Percentiles rank a stretch among this genome's conserved stretches.
phyloP scores from a whole-genome alignment of 805 yeast genomes.

The Wickerhamiella lipophila region DNA sequence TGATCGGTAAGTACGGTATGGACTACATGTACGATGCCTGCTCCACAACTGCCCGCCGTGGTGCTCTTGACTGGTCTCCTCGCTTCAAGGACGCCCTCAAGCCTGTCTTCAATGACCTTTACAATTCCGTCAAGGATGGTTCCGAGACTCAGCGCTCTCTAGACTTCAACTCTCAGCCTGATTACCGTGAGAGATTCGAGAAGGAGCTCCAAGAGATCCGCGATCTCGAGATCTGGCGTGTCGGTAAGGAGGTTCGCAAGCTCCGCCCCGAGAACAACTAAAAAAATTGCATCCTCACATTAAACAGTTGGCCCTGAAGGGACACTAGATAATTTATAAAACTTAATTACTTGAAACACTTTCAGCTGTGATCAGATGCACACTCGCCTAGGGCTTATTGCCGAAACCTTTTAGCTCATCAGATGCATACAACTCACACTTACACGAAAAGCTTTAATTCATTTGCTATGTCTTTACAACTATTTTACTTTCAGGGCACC shows the following conservation, averaged over 20 bases:
- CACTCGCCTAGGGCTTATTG: no score
- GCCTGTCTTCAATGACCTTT: constrained; percentile 94
- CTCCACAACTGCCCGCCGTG: constrained; percentile 99
- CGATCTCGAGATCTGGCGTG: constrained; percentile 98
- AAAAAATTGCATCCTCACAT: constrained; percentile 15
- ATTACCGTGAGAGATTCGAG: constrained; percentile 95
- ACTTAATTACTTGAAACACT: neutral
- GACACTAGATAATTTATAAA: constrained; percentile 7
- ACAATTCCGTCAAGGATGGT: constrained; percentile 91
- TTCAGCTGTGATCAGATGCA: no score
- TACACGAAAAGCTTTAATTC: no score
- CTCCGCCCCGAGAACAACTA: constrained; percentile 98
- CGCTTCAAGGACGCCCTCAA: constrained; percentile 95
- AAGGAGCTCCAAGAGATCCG: constrained; percentile 86
- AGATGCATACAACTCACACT: no score
- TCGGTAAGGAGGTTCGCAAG: constrained; percentile 99
- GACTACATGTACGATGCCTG: constrained; percentile 99
- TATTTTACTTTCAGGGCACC: no score
- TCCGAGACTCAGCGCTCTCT: constrained; percentile 95
- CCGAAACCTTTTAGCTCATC: no score
- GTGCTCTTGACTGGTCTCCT: constrained; percentile 99
- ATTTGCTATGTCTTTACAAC: no score
- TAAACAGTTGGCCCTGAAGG: constrained; percentile 8
- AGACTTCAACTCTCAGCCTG: constrained; percentile 95
- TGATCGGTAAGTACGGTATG: constrained; percentile 99